A percentile compares a stretch with the other conserved stretches of the same genome.
Evolutionary conservation across 2,329 filamentous ascomycete genomes (phyloP).

Genomic region (Pyrenophora seminiperda): DNA sequence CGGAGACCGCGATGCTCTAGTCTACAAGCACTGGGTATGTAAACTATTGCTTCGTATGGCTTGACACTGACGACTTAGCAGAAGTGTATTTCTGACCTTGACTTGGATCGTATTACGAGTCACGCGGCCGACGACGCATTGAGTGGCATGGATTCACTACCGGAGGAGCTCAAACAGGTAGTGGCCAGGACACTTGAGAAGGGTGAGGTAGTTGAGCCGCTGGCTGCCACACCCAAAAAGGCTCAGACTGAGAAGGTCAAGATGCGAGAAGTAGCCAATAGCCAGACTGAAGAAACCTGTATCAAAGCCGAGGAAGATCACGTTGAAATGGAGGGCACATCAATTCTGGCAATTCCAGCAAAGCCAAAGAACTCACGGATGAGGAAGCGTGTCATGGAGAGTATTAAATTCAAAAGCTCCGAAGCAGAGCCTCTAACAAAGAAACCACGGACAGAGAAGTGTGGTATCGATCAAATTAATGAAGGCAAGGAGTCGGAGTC

Average conservation of each 20-base stretch:
- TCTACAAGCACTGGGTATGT: constrained; percentile 76
- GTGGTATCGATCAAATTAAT: no score
- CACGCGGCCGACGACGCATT: constrained; percentile 63
- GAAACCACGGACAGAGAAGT: constrained; percentile 10
- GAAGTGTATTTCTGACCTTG: constrained; percentile 77
- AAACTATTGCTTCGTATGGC: no score
- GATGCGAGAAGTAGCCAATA: constrained; percentile 10
- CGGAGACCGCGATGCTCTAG: constrained; percentile 62
- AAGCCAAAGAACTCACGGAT: constrained; percentile 9
- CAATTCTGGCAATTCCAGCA: not conserved
- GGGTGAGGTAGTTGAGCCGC: constrained; percentile 71
- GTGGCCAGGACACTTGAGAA: constrained; percentile 70
- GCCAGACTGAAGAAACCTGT: constrained; percentile 1
- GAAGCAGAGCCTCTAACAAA: constrained; percentile 14
- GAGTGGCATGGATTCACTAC: constrained; percentile 76
- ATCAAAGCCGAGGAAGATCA: not conserved
- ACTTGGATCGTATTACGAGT: constrained; percentile 67
- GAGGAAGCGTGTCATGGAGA: constrained; percentile 15
- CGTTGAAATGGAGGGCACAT: not conserved
- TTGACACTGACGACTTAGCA: not conserved
- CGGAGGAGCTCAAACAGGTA: constrained; percentile 70
- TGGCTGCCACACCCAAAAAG: constrained; percentile 37
- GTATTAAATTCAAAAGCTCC: not conserved
- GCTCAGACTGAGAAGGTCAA: constrained; percentile 18
- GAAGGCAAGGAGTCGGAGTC: not conserved